Conservation (phyloP, 139 green algal species). For the Astrephomene gubernaculifera region DNA sequence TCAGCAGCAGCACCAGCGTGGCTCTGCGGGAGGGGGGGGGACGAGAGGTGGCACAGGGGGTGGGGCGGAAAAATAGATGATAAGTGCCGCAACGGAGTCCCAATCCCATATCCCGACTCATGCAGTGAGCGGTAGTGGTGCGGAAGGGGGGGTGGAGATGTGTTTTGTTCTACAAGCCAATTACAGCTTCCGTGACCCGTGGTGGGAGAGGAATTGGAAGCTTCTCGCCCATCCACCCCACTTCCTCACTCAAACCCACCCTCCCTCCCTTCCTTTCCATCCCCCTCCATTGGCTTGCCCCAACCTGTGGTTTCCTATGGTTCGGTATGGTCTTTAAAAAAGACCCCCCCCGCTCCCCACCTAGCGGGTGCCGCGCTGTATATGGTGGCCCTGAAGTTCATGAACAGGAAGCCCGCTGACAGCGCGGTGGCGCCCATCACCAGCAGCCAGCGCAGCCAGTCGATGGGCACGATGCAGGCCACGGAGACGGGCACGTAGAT, state of each 20-base stretch:
- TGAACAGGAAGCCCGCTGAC: constrained; percentile 51
- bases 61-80: no score
- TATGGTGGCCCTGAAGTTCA: constrained; percentile 76
- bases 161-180: background rate
- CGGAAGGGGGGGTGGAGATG: background rate
- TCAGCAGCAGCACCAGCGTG: constrained; percentile 63
- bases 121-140: background rate
- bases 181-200: no score
- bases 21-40: constrained; percentile 52
- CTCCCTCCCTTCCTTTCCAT: no score
- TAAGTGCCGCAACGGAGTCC: no score
- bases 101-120: no score
- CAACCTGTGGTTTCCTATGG: no score
- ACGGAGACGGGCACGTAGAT: constrained; percentile 86
- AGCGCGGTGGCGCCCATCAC: constrained; percentile 57
- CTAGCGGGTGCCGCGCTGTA: constrained; percentile 72
- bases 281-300: no score
- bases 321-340: no score
- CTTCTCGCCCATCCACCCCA: no score
- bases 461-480: constrained; percentile 79
- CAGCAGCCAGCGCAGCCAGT: constrained; percentile 76
- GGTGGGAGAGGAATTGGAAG: no score
- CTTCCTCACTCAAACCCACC: no score
- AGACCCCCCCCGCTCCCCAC: constrained; percentile 24
- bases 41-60: no score